Conservation (phyloP, 2,329 filamentous ascomycete species). For the Trichophyton rubrum region DNA sequence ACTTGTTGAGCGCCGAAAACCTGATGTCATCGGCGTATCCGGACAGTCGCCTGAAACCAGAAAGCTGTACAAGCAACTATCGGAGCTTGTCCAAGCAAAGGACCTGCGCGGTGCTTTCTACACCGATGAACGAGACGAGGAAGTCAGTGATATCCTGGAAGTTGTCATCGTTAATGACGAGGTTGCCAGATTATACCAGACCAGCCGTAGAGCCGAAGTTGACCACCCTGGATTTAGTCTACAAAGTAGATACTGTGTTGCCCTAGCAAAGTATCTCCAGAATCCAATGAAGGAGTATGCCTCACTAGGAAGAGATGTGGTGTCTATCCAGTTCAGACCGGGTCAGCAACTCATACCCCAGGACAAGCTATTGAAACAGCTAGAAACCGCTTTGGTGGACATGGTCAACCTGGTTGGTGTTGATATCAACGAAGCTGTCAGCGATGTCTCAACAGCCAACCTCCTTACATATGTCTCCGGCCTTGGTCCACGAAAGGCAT, state of each 20-base stretch:
- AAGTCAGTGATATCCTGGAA: constrained; percentile 66
- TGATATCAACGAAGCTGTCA: constrained; percentile 83
- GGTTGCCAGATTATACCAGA: constrained; percentile 90
- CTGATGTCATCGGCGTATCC: constrained; percentile 80
- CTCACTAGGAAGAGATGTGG: constrained; percentile 74
- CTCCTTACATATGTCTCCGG: constrained; percentile 84
- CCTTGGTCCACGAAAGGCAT: constrained; percentile 82
- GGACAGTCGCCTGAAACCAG: constrained; percentile 81
- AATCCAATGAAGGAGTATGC: constrained; percentile 96
- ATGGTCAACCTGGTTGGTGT: constrained; percentile 96
- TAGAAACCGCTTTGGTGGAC: constrained; percentile 96
- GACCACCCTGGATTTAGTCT: constrained; percentile 73
- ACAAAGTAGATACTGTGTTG: constrained; percentile 78
- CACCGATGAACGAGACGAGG: constrained; percentile 67
- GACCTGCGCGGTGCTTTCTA: constrained; percentile 69
- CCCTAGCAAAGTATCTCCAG: constrained; percentile 80
- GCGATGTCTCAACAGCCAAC: constrained; percentile 69
- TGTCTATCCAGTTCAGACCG: constrained; percentile 75
- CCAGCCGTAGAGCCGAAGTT: constrained; percentile 62
- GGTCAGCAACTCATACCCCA: constrained; percentile 80
- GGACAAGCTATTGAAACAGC: constrained; percentile 71
- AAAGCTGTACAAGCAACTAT: constrained; percentile 68
- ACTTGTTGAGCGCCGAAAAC: constrained; percentile 63
- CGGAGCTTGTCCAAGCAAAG: constrained; percentile 64
- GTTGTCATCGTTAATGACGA: constrained; percentile 92